Evolutionary conservation across 2,329 filamentous ascomycete genomes (phyloP).

Genomic region (Xylariales sp.): DNA sequence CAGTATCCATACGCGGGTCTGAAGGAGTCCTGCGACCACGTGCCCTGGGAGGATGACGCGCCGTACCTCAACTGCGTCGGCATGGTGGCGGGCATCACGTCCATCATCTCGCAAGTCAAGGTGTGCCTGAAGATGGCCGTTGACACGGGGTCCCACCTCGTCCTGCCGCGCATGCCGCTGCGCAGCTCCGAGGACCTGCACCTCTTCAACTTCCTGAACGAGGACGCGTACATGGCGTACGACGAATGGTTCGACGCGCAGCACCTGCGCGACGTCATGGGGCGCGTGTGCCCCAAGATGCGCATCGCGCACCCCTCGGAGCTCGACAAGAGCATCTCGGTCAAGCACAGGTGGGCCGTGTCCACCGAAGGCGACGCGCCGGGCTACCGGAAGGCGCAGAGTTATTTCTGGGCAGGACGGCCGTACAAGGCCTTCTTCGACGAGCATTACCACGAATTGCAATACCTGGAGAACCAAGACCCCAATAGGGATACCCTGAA

Average conservation of each 20-base stretch:
- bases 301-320: not conserved
- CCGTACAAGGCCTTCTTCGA: not conserved
- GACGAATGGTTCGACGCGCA: not conserved
- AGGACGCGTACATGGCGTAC: constrained; percentile 2
- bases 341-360: not conserved
- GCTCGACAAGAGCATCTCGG: not conserved
- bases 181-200: constrained; percentile 1
- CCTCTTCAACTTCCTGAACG: constrained; percentile 1
- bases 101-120: constrained; percentile 2
- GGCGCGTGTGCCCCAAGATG: not conserved
- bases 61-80: not conserved
- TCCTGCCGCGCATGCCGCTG: constrained; percentile 2
- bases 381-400: not conserved
- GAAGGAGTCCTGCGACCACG: not conserved
- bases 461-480: not conserved
- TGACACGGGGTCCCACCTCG: not conserved
- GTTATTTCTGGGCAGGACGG: not conserved
- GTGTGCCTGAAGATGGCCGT: constrained; percentile 5
- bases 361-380: not conserved
- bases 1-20: not conserved
- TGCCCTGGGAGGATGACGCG: not conserved
- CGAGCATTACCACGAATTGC: not conserved
- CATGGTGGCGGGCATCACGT: constrained; percentile 2
- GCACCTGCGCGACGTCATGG: not conserved
- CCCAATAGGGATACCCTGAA: not conserved